Conservation (phyloP, 2,329 filamentous ascomycete species). For the Ophiostoma sp. region DNA sequence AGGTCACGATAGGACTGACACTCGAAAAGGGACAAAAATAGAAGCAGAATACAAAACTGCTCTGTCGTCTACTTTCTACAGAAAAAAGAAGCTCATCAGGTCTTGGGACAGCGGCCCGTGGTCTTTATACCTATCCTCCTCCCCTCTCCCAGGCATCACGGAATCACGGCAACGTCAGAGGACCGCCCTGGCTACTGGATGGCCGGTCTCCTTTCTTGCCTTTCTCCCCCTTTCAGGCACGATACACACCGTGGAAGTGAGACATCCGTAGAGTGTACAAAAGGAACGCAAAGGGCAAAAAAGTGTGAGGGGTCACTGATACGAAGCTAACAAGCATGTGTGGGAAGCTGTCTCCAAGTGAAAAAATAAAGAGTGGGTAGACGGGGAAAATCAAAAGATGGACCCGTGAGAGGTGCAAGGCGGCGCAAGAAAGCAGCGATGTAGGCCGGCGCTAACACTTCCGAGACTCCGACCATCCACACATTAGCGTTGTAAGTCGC, state of each 20-base stretch:
- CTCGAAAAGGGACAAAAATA: neutral
- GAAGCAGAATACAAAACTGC: neutral
- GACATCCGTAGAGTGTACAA: neutral
- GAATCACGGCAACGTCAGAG: neutral
- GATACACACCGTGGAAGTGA: conserved; percentile 1
- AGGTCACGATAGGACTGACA: neutral
- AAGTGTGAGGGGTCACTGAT: neutral
- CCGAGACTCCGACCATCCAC: conserved; percentile 9
- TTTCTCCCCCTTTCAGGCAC: neutral
- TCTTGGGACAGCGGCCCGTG: neutral
- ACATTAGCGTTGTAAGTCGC: neutral
- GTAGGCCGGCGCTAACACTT: neutral
- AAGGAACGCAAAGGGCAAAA: neutral
- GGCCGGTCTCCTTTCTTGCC: neutral
- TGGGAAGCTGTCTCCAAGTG: neutral
- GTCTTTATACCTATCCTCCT: conserved; percentile 1
- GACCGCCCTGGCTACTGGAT: neutral
- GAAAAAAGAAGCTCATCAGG: neutral
- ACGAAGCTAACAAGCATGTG: neutral
- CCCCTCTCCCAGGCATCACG: neutral
- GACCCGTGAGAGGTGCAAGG: neutral
- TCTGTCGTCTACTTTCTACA: neutral
- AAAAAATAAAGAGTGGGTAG: neutral
- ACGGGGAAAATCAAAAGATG: conserved; percentile 8
- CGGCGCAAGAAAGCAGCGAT: neutral